Evolutionary conservation across 164 flowering plant genomes (phyloP), one percentile per base, ranked within the genome.

Genomic region (Houttuynia cordata): DNA sequence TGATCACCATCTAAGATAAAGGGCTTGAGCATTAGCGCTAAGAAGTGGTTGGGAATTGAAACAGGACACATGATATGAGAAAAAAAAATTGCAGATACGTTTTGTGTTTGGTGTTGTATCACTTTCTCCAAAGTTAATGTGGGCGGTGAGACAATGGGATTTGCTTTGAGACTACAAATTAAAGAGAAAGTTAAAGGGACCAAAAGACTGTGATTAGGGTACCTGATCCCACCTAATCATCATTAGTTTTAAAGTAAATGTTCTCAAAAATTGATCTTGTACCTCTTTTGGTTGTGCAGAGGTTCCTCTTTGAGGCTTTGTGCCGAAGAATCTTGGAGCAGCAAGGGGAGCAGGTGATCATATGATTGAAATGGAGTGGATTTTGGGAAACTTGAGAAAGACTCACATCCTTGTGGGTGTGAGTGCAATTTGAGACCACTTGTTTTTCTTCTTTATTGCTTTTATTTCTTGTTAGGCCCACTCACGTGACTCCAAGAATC

Each of bases 201-300:
- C 21, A 1, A 54, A 60, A 39, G 30, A 60, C 14, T 25, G 50
- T 49, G 39, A 60, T 49, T 51, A 60, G 14, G 55, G 41, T 24
- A 60, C 63, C 63, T 51, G 40, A 50, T 60, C 63, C 63, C n/a
- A n/a, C 47, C 55, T 24, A 60, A 51, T 50, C 55, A 60, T 50
- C 53, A 60, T 60, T 51, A 30, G 14, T 17, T 45, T 17, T 45
- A 45, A 45, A 45, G 49, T n/a, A 45, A 17, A 45, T 45, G 49
- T 14, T 45, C 49, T 17, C 17, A n/a, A 12, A 45, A 45, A 12
- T 45, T n/a, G 12, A 45, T 45, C 56, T 53, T 19, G 24, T 19
- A 18, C 56, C 56, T 0, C 9, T 45, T 7, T 45, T 45, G 17
- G 49, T 10, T 45, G 49, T 30, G 37, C 37, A 17, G 49, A 45